These are phyloP conservation scores for Trichoderma virens DNA, from an alignment of 495 filamentous ascomycete genomes.

Conservation along the genomic window DNA sequence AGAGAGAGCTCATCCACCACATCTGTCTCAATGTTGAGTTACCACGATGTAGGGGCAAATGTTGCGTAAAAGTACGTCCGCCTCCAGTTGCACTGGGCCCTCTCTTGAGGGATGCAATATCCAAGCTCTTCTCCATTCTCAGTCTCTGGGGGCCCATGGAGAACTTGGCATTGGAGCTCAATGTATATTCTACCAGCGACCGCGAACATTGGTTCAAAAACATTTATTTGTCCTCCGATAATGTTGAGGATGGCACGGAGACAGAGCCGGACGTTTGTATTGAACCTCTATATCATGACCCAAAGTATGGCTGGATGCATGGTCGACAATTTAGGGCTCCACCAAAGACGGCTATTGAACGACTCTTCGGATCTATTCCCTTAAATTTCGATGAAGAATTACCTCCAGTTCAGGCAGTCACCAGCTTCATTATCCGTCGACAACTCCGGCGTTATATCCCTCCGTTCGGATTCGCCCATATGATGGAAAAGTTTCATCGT, in stretches of 20 bases:
- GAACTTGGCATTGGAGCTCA: conserved; percentile 16
- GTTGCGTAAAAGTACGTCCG: background rate
- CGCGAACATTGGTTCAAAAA: conserved; percentile 18
- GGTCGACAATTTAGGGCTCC: background rate
- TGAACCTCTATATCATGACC: background rate
- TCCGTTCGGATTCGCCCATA: background rate
- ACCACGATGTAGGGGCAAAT: background rate
- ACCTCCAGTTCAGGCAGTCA: background rate
- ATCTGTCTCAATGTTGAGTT: background rate
- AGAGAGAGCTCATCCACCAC: background rate
- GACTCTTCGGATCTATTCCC: background rate
- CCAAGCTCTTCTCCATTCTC: background rate
- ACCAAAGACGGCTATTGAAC: background rate
- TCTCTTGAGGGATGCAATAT: background rate
- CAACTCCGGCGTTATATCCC: background rate
- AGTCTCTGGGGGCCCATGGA: conserved; percentile 12
- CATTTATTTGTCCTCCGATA: conserved; percentile 15
- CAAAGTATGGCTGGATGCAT: background rate
- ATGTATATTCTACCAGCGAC: conserved; percentile 18
- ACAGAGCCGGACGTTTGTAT: background rate
- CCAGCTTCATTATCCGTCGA: background rate
- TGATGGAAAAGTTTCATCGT: background rate
- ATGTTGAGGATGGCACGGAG: conserved; percentile 10
- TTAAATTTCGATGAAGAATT: background rate
- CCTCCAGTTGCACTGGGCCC: background rate